A percentile compares a stretch with the other conserved stretches of the same genome.
Evolutionary conservation across 495 filamentous ascomycete genomes (phyloP).

Genomic region (Zalerion maritima): DNA sequence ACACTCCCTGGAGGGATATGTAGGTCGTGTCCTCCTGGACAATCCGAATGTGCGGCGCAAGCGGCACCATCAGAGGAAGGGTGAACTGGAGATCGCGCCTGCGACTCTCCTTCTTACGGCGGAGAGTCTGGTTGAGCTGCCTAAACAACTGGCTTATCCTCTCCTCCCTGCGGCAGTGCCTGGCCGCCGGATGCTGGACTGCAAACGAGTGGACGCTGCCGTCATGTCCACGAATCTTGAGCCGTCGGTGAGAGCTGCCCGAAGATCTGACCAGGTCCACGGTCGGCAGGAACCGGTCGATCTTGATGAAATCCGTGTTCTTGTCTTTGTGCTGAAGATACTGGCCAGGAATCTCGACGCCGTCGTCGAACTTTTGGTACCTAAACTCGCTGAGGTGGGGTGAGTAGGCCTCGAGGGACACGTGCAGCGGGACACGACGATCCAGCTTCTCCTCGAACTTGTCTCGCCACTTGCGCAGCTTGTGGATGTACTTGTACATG

Average conservation of each 20-base stretch:
- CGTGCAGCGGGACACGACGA: slow-evolving; percentile 49
- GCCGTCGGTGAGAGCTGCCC: slow-evolving; percentile 73
- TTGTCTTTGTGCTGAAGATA: slow-evolving; percentile 95
- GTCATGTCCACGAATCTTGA: slow-evolving; percentile 96
- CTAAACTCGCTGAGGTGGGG: slow-evolving; percentile 89
- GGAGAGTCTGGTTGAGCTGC: slow-evolving; percentile 82
- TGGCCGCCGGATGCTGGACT: slow-evolving; percentile 84
- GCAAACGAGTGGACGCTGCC: slow-evolving; percentile 90
- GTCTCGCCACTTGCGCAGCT: slow-evolving; percentile 88
- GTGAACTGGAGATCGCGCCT: slow-evolving; percentile 91
- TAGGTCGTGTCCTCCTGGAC: slow-evolving; percentile 92
- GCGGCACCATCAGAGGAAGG: slow-evolving; percentile 82
- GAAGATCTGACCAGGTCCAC: slow-evolving; percentile 83
- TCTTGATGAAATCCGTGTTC: slow-evolving; percentile 93
- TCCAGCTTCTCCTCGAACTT: slow-evolving; percentile 98
- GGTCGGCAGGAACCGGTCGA: slow-evolving; percentile 88
- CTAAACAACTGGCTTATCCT: slow-evolving; percentile 93
- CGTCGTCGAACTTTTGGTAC: slow-evolving; percentile 94
- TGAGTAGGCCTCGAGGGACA: slow-evolving; percentile 66
- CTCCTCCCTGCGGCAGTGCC: slow-evolving; percentile 86
- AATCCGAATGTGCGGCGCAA: slow-evolving; percentile 84
- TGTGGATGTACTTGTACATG: slow-evolving; percentile 95
- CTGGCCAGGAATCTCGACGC: slow-evolving; percentile 95
- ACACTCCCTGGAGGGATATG: slow-evolving; percentile 84
- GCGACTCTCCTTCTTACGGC: slow-evolving; percentile 85